phyloP scores from a whole-genome alignment of 1,284 basidiomycete species.

The Athelia psychrophila region DNA sequence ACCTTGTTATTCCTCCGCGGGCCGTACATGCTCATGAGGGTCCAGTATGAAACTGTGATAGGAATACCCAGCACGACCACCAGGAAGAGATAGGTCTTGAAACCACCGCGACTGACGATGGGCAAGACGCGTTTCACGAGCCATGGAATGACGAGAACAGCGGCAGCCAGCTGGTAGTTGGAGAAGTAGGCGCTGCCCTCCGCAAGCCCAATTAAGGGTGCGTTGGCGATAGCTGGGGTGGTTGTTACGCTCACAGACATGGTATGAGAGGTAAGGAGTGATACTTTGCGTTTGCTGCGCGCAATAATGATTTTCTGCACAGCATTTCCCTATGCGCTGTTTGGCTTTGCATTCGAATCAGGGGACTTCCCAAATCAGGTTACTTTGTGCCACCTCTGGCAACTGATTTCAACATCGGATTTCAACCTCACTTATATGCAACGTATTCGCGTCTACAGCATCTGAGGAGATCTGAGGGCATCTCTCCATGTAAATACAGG shows the following conservation, averaged over 20 bases:
- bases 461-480: no score
- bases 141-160: slow-evolving; percentile 79
- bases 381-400: no score
- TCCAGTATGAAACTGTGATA: slow-evolving; percentile 88
- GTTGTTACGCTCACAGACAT: slow-evolving; percentile 51
- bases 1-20: slow-evolving; percentile 86
- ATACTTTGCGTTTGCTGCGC: no score
- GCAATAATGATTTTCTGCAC: no score
- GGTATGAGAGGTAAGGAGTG: slow-evolving; percentile 9
- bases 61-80: slow-evolving; percentile 76
- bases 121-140: slow-evolving; percentile 79
- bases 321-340: no score
- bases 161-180: slow-evolving; percentile 77
- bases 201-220: slow-evolving; percentile 77
- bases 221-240: slow-evolving; percentile 76
- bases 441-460: no score
- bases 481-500: no score
- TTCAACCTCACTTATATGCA: no score
- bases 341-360: no score
- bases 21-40: slow-evolving; percentile 81
- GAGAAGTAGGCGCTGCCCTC: slow-evolving; percentile 87
- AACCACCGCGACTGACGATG: slow-evolving; percentile 72
- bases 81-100: slow-evolving; percentile 85
- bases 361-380: no score
- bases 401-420: no score